Evolutionary conservation across 2,329 filamentous ascomycete genomes (phyloP).

Genomic region (Chaetomium strumarium): DNA sequence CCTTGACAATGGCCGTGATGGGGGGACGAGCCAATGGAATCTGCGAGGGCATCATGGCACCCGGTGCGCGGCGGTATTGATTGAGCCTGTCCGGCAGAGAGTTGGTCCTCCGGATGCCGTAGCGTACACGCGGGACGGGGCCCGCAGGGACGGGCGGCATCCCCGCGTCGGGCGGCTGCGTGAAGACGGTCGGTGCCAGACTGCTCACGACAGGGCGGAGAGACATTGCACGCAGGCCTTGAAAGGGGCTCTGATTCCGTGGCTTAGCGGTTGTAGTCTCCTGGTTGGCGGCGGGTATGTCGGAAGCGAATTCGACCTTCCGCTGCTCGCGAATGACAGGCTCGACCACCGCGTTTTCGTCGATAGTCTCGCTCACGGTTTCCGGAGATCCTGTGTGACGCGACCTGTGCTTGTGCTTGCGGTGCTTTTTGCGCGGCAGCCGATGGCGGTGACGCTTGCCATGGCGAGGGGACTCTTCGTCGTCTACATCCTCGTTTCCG

Average conservation of each 20-base stretch:
- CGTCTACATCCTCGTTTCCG: constrained; percentile 39
- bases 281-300: not conserved
- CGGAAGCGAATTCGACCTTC: constrained; percentile 52
- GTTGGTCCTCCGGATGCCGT: constrained; percentile 65
- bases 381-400: constrained; percentile 28
- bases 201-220: constrained; percentile 59
- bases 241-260: constrained; percentile 43
- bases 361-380: constrained; percentile 29
- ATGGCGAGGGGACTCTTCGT: constrained; percentile 35
- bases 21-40: constrained; percentile 36
- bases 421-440: constrained; percentile 34
- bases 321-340: constrained; percentile 39
- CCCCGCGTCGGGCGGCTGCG: constrained; percentile 35
- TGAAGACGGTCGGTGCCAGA: constrained; percentile 66
- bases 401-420: constrained; percentile 40
- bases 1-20: constrained; percentile 26
- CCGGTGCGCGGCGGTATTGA: constrained; percentile 41
- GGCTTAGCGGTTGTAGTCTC: constrained; percentile 27
- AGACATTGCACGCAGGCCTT: constrained; percentile 52
- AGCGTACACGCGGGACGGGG: constrained; percentile 51
- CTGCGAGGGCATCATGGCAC: constrained; percentile 45
- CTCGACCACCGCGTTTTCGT: constrained; percentile 24
- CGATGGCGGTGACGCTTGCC: constrained; percentile 33
- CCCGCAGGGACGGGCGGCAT: constrained; percentile 33
- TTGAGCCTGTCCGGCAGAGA: constrained; percentile 67